A percentile compares a stretch with the other conserved stretches of the same genome.
These are phyloP conservation scores for Candida oleophila DNA, from an alignment of 805 yeast genomes.

Conservation along the genomic window DNA sequence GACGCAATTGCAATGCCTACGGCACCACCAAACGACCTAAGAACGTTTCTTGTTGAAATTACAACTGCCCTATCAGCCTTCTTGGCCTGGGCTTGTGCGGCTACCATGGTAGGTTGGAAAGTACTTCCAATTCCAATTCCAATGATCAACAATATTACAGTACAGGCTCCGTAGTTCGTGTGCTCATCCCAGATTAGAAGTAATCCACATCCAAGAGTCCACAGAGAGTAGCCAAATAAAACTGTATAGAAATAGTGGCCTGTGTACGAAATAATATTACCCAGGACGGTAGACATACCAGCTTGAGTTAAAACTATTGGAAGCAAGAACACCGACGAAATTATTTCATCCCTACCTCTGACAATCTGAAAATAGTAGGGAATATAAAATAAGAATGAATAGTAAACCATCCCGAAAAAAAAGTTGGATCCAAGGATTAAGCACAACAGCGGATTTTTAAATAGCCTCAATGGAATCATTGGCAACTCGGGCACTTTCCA, in stretches of 20 bases:
- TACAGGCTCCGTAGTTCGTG: constrained; percentile 17
- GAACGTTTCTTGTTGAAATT: constrained; percentile 54
- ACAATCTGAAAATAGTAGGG: constrained; percentile 26
- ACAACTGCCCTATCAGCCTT: constrained; percentile 58
- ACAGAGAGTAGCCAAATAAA: constrained; percentile 22
- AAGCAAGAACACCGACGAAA: constrained; percentile 18
- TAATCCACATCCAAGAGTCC: constrained; percentile 25
- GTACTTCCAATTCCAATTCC: constrained; percentile 44
- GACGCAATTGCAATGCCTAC: constrained; percentile 53
- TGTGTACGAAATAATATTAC: constrained; percentile 39
- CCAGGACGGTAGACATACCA: constrained; percentile 40
- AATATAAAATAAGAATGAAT: constrained; percentile 20
- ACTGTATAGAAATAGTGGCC: constrained; percentile 44
- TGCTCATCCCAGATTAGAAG: constrained; percentile 19
- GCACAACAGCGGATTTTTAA: constrained; percentile 19
- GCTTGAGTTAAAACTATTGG: constrained; percentile 37
- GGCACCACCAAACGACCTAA: constrained; percentile 62
- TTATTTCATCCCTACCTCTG: constrained; percentile 18
- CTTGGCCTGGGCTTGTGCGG: constrained; percentile 49
- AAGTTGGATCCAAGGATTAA: constrained; percentile 21
- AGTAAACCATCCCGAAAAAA: constrained; percentile 28
- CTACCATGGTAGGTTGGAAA: constrained; percentile 52
- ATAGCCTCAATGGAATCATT: constrained; percentile 29
- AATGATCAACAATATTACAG: constrained; percentile 11
- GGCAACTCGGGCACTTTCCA: constrained; percentile 28